Evolutionary conservation across 73 alveolate species (phyloP).

Genomic region (Diophrys appendiculata): DNA sequence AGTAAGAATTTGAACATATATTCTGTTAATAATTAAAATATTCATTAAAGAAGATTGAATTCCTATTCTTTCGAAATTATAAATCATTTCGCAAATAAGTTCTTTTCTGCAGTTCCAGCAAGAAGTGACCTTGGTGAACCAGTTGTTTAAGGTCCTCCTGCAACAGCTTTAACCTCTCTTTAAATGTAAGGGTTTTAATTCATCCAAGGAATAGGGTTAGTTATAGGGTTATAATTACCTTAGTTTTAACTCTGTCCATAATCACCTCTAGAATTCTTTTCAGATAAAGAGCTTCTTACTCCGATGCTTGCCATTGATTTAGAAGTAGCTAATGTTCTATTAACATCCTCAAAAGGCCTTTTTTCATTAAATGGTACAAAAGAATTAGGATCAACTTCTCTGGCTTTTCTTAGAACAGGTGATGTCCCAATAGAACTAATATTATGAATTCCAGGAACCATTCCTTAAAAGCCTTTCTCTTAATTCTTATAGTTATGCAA

Average conservation of each 20-base stretch:
- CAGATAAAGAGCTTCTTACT: neutral
- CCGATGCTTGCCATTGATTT: neutral
- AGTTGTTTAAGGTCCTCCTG: slow-evolving; percentile 5
- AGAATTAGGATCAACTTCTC: neutral
- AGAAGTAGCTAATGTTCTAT: neutral
- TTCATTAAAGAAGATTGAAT: too few species aligned
- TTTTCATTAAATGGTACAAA: neutral
- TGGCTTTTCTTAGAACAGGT: slow-evolving; percentile 18
- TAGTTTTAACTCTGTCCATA: neutral
- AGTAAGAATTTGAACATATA: too few species aligned
- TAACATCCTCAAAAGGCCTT: neutral
- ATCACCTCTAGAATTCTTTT: neutral
- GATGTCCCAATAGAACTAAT: slow-evolving; percentile 21
- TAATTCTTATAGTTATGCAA: slow-evolving; percentile 24
- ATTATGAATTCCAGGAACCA: slow-evolving; percentile 40
- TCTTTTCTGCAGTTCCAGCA: slow-evolving; percentile 27
- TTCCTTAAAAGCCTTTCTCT: slow-evolving; percentile 21
- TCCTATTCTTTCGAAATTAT: too few species aligned
- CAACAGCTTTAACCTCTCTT: slow-evolving; percentile 6
- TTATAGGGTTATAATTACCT: slow-evolving; percentile 20
- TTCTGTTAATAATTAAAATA: too few species aligned
- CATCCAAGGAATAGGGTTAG: slow-evolving; percentile 27
- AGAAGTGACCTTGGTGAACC: slow-evolving; percentile 6
- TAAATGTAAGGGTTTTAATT: slow-evolving; percentile 20
- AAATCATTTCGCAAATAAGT: slow-evolving; percentile 3